Base-by-base conservation (phyloP, 257 asterid genomes). In the Ocimum tenuiflorum region DNA sequence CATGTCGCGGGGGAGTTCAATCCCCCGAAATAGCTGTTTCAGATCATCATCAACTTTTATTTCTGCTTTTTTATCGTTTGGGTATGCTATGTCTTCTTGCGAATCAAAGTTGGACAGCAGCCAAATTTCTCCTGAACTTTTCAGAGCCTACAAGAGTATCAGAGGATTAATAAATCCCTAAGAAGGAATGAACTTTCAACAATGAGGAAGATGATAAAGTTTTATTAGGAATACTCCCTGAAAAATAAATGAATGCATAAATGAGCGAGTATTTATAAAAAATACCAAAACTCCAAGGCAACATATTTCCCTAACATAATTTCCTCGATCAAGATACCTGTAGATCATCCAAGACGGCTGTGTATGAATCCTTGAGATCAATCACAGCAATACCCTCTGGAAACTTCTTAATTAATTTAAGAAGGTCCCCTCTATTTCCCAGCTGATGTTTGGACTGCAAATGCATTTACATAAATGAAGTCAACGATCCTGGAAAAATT, bases 1-100 rank as follows among this genome's bases (percentile, higher is more conserved):
- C 94, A 89, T 87, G 59, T 87, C 96, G 0, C 84, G 84, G n/a
- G 95, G 97, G 67, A 91, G 82, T 33, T 86, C 90, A 38, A 88
- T 86, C 13, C 79, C 83, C 19, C 87, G 81, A 58, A 84, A 92
- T 23, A 85, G 52, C 42, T 67, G 86, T 62, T 86, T 89, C 67
- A 89, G 56, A 57, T 86, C 95, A 63, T 85, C 91, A 11, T 89
- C 96, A 12, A 86, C 96, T 67, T 78, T 80, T 8, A 86, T 81
- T 18, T 56, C 56, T 35, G 74, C 75, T 76, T 75, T 78, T 0
- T 85, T 91, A 71, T 85, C 88, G 64, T 89, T 86, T 0, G 95
- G 95, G 76, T 78, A 86, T 18, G 95, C 95, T 60, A 89, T 86
- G 72, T 86, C 92, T 75, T 86, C 95, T 69, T 81, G 88, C 3